A percentile compares a stretch with the other conserved stretches of the same genome.
phyloP scores from a whole-genome alignment of 169 alveolate species.

The Cryptosporidium bovis region DNA sequence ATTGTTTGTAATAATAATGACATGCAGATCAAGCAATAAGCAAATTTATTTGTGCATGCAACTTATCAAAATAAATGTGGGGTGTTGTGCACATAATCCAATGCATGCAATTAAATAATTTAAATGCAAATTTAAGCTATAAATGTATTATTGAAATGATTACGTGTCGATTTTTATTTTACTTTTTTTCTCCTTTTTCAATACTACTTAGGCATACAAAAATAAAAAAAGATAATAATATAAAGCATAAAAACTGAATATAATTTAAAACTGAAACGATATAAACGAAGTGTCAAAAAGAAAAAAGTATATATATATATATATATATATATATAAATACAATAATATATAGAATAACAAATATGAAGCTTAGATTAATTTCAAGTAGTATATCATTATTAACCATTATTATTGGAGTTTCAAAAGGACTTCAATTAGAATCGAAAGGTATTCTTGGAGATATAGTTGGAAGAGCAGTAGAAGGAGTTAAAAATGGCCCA shows the following conservation, averaged over 20 bases:
- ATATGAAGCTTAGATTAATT: constrained; percentile 18
- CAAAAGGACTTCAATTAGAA: constrained; percentile 30
- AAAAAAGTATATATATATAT: no score
- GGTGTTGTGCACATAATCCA: background rate
- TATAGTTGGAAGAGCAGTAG: constrained; percentile 25
- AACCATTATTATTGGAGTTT: constrained; percentile 32
- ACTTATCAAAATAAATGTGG: constrained; percentile 5
- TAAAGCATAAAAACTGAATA: no score
- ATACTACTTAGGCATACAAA: no score
- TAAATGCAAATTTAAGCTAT: constrained; percentile 26
- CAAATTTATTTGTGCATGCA: background rate
- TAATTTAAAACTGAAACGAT: no score
- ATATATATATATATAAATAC: background rate
- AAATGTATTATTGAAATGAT: background rate
- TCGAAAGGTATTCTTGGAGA: constrained; percentile 9
- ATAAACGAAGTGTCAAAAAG: no score
- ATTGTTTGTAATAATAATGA: constrained; percentile 38
- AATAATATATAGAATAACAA: background rate
- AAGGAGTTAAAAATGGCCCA: constrained; percentile 64
- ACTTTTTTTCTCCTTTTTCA: no score
- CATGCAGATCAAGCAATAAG: background rate
- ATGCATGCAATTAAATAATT: constrained; percentile 32
- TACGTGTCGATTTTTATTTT: constrained; percentile 8
- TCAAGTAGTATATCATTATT: constrained; percentile 19
- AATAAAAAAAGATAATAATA: no score